These are phyloP conservation scores for Orbilia oligospora DNA, from an alignment of 2,329 filamentous ascomycete genomes.

Conservation along the genomic window DNA sequence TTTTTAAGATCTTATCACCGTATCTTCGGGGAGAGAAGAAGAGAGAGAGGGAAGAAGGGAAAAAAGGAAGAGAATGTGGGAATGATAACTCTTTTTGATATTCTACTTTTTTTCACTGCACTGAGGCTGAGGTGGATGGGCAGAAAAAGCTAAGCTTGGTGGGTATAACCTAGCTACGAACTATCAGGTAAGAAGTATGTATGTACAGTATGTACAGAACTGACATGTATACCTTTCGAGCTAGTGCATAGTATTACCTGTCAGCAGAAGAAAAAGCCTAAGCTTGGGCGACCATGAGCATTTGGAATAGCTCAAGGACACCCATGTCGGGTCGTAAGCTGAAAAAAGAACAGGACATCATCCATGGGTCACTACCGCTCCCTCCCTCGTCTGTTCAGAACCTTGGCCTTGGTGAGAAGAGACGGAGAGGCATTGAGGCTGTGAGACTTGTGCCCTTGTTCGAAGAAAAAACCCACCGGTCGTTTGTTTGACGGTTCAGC, in stretches of 20 bases:
- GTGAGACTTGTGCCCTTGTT: constrained; percentile 4
- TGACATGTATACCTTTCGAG: not conserved
- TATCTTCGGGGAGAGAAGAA: constrained; percentile 9
- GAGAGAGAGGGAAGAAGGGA: not conserved
- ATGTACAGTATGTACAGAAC: too few species aligned
- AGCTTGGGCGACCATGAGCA: constrained; percentile 20
- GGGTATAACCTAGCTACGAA: not conserved
- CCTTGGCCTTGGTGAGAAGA: too few species aligned
- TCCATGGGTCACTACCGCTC: not conserved
- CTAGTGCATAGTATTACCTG: constrained; percentile 14
- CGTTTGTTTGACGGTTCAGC: constrained; percentile 12
- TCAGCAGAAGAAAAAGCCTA: constrained; percentile 26
- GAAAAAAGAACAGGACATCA: constrained; percentile 31
- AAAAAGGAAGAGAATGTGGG: constrained; percentile 24
- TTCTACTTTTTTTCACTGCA: not conserved
- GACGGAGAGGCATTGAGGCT: constrained; percentile 18
- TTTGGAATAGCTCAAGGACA: constrained; percentile 50
- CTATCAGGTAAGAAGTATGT: not conserved
- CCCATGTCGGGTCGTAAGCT: constrained; percentile 44
- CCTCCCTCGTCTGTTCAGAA: not conserved
- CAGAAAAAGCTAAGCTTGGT: constrained; percentile 25
- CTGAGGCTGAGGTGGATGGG: constrained; percentile 44
- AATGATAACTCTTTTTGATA: constrained; percentile 32
- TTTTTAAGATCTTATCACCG: constrained; percentile 16
- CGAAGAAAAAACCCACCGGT: not conserved